Evolutionary conservation across 257 asterid species (phyloP), one percentile per base, ranked within the genome.

Genomic region (Solanum infundibuliforme): DNA sequence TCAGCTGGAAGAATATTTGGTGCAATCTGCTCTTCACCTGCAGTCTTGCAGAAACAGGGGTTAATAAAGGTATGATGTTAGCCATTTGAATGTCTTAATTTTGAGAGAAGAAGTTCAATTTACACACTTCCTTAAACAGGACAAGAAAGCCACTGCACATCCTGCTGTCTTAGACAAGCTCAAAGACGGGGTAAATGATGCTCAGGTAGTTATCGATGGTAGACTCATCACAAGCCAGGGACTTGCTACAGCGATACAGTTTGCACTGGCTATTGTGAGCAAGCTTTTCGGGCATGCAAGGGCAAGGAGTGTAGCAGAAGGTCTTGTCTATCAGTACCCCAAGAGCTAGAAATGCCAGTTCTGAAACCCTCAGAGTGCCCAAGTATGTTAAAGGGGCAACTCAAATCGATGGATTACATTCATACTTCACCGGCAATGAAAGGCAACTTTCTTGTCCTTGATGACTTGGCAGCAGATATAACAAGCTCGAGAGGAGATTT

Each of bases 281-380:
- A 97, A 97, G 94, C 92, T 97, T 86, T 97, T 95, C 71, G 98
- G 99, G 88, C 90, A 90, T 72, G 92, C 96, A 25, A 93, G 99
- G 88, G 98, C 98, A 6, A 95, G 98, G 93, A 95, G 99, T 76
- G 98, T 97, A 87, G 99, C 99, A 1, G 98, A 94, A 88, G 99
- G 98, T 83, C 94, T 97, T 32, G 99, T 95, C 41, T 91, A 92
- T 29, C 92, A 96, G 91, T 94, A 96, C 88, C 93, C 95, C 1
- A 87, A 69, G 76, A 86, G 89, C 90, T 86, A 85, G 87, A 65
- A 79, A 55, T 68, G 6, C 48, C 87, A 34, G 74, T 46, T 5
- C 74, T 83, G 48, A 16, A 14, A n/a, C 34, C 62, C 25, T 58
- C 73, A 18, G 35, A 41, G 38, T 35, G 85, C 81, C 87, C 62